Evolutionary conservation across 129 eudicot genomes (phyloP).

Genomic region (Centrapalus pauciflorus): DNA sequence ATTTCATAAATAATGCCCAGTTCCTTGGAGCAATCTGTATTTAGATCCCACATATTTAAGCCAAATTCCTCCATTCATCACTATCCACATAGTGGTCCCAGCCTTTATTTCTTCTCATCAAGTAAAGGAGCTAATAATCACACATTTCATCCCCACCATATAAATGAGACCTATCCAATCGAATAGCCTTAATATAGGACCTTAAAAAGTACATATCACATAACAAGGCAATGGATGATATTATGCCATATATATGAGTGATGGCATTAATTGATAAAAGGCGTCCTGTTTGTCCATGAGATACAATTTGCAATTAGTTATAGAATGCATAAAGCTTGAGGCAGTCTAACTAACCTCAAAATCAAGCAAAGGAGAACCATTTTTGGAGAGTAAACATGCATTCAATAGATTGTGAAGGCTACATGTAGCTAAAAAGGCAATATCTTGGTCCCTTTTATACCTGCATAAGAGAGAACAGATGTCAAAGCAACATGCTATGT

Average conservation of each 20-base stretch:
- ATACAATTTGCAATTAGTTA: neutral
- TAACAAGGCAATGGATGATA: no score
- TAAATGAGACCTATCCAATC: no score
- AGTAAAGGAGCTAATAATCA: neutral
- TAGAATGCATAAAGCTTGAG: neutral
- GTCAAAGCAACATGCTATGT: neutral
- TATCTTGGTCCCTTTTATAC: constrained; percentile 75
- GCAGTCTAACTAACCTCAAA: constrained; percentile 64
- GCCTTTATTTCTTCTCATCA: neutral
- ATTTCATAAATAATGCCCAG: neutral
- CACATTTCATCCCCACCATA: neutral
- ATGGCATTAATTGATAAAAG: no score
- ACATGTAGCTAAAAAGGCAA: constrained; percentile 77
- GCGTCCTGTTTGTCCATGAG: neutral
- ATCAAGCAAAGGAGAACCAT: constrained; percentile 81
- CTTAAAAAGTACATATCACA: no score
- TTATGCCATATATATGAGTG: no score
- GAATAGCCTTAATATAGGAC: no score
- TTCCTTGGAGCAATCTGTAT: neutral
- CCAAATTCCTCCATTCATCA: neutral
- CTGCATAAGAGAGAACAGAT: constrained; percentile 29
- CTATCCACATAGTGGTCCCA: neutral
- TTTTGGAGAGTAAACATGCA: constrained; percentile 73
- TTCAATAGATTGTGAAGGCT: constrained; percentile 82
- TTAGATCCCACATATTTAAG: neutral